Conservation (phyloP, 148 eudicot species). For the Suaeda aralocaspica region DNA sequence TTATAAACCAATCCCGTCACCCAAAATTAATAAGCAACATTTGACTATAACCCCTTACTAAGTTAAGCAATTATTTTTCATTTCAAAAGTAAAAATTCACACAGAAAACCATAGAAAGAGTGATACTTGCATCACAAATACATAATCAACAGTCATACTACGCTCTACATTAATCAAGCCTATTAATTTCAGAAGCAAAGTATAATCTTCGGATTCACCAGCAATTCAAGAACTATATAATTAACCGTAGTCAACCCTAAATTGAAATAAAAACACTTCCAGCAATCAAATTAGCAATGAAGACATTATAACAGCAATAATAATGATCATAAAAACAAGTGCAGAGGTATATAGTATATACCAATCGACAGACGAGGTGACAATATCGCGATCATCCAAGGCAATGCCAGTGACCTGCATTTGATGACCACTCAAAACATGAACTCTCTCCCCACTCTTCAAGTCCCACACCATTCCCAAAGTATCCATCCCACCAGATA, state of each 20-base stretch:
- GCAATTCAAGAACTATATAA: background rate
- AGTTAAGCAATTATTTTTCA: background rate
- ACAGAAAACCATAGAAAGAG: background rate
- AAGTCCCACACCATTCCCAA: constrained; percentile 74
- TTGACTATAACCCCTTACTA: background rate
- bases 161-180: background rate
- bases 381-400: constrained; percentile 67
- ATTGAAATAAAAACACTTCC: background rate
- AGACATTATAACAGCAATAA: background rate
- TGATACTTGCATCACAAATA: background rate
- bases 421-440: constrained; percentile 59
- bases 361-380: constrained; percentile 81
- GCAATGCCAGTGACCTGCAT: constrained; percentile 86
- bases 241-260: background rate
- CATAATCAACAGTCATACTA: background rate
- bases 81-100: background rate
- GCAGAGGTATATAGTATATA: too few species aligned
- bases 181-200: background rate
- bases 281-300: background rate
- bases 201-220: background rate
- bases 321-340: background rate
- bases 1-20: background rate
- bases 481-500: constrained; percentile 97
- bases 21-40: background rate
- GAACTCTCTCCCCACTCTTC: constrained; percentile 59